Conservation (phyloP, 2,329 filamentous ascomycete genomes). For the Fusarium dimerum region DNA sequence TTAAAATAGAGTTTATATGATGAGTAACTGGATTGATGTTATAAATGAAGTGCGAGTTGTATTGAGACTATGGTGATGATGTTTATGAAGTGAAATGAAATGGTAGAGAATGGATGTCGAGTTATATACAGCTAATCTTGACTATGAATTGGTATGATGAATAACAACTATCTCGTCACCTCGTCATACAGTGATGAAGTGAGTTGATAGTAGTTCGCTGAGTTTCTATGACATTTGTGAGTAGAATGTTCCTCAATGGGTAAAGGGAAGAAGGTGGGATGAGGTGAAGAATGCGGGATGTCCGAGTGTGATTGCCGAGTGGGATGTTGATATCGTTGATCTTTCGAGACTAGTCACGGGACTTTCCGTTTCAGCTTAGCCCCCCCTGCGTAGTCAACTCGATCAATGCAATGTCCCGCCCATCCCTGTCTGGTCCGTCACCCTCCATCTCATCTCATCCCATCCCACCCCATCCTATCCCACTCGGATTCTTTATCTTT, state of each 20-base stretch:
- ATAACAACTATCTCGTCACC: background rate
- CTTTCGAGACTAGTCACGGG: background rate
- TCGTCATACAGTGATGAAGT: constrained; percentile 1
- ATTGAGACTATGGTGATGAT: background rate
- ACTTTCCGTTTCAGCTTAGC: background rate
- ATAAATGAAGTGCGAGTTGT: background rate
- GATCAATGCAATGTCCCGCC: too few relatives aligned
- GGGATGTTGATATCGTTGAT: constrained; percentile 5
- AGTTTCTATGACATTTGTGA: too few relatives aligned
- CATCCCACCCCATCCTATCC: constrained; percentile 14
- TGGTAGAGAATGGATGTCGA: background rate
- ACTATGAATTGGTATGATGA: background rate
- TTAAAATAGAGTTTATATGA: background rate
- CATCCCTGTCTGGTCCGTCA: too few relatives aligned
- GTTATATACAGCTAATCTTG: background rate
- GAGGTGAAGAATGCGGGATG: constrained; percentile 8
- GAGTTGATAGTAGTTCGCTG: background rate
- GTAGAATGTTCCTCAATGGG: background rate
- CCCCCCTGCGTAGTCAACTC: too few relatives aligned
- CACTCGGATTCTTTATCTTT: constrained; percentile 3
- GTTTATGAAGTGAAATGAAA: background rate
- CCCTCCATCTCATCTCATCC: too few relatives aligned
- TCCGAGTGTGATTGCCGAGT: constrained; percentile 6
- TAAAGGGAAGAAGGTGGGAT: background rate
- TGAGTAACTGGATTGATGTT: background rate